These are phyloP conservation scores for Epichloe scottii DNA, from an alignment of 2,329 filamentous ascomycete genomes.

Conservation along the genomic window DNA sequence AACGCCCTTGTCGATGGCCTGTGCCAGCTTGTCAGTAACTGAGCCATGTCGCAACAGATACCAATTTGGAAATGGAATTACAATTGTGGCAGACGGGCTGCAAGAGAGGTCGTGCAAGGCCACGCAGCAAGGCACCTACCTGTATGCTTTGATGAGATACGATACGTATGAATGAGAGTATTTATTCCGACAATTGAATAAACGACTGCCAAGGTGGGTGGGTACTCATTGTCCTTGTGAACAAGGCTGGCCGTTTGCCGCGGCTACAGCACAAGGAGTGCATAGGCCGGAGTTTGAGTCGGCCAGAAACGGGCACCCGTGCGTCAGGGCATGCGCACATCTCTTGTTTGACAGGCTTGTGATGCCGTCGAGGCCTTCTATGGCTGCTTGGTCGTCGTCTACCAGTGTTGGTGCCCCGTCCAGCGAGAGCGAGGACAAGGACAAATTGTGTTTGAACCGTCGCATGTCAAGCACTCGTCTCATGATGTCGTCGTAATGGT, in stretches of 20 bases:
- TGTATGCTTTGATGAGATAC: not conserved
- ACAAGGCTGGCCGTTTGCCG: slow-evolving; percentile 15
- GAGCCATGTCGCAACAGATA: slow-evolving; percentile 2
- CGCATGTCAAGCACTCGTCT: not conserved
- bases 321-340: slow-evolving; percentile 15
- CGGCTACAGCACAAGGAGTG: slow-evolving; percentile 12
- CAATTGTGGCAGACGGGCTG: not conserved
- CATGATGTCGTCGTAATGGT: not conserved
- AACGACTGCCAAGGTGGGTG: too few relatives aligned
- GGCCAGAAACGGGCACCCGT: slow-evolving; percentile 15
- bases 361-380: slow-evolving; percentile 5
- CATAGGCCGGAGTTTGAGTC: slow-evolving; percentile 17
- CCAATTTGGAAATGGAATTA: slow-evolving; percentile 1
- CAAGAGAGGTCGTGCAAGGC: not conserved
- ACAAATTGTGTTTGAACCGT: not conserved
- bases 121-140: not conserved
- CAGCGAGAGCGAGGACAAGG: not conserved
- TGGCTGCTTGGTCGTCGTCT: not conserved
- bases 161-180: not conserved
- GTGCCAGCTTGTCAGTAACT: not conserved
- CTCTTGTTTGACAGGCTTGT: slow-evolving; percentile 15
- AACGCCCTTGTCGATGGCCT: not conserved
- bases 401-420: not conserved
- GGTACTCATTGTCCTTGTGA: not conserved
- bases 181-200: not conserved